A percentile compares a stretch with the other conserved stretches of the same genome.
Evolutionary conservation across 2,329 filamentous ascomycete genomes (phyloP).

Genomic region (Neocatenulostroma microsporum): DNA sequence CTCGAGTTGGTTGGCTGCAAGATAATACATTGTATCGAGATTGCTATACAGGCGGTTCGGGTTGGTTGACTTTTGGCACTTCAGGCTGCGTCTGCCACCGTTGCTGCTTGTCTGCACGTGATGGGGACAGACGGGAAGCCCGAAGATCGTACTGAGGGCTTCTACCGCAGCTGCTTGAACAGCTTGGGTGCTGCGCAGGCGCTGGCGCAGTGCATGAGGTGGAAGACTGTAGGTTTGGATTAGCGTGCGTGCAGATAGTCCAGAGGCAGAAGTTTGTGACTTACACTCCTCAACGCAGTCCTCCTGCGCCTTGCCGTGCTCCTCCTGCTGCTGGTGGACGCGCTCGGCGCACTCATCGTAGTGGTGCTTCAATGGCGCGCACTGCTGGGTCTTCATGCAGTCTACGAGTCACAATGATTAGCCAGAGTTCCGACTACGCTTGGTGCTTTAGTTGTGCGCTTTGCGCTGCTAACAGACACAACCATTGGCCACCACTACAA

Average conservation of each 20-base stretch:
- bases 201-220: conserved; percentile 91
- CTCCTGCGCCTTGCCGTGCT: conserved; percentile 71
- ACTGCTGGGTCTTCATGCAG: conserved; percentile 79
- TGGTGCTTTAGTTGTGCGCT: too few species aligned
- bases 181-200: conserved; percentile 94
- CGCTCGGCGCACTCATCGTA: conserved; percentile 97
- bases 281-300: conserved; percentile 99
- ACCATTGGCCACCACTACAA: too few species aligned
- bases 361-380: conserved; percentile 88
- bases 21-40: conserved; percentile 29
- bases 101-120: too few species aligned
- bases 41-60: conserved; percentile 28
- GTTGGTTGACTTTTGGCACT: conserved; percentile 5
- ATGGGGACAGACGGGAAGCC: too few species aligned
- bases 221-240: conserved; percentile 64
- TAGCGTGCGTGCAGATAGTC: neutral
- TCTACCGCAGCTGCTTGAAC: conserved; percentile 82
- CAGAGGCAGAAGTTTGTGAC: conserved; percentile 32
- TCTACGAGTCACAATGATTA: conserved; percentile 57
- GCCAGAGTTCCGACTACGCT: too few species aligned
- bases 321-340: conserved; percentile 65
- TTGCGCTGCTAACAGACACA: too few species aligned
- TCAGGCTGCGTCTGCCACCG: too few species aligned
- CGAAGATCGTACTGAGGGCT: too few species aligned
- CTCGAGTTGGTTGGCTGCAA: neutral